phyloP scores from a whole-genome alignment of 441 rosid species.

The Croton laevigatus region DNA sequence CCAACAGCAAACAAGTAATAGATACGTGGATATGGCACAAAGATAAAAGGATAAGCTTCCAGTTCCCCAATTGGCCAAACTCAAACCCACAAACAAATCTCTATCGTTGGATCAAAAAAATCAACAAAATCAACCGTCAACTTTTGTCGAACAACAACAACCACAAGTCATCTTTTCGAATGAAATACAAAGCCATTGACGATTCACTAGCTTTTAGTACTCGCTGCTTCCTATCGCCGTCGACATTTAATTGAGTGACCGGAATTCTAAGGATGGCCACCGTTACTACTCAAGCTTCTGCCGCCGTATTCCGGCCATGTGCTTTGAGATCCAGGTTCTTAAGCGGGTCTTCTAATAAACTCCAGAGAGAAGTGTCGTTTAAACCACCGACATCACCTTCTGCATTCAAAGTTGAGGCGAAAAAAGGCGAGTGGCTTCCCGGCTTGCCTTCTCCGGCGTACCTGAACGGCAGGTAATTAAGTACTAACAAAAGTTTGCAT shows the following conservation, averaged over 20 bases:
- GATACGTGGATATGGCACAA: constrained; percentile 38
- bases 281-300: constrained; percentile 83
- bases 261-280: constrained; percentile 52
- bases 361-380: constrained; percentile 46
- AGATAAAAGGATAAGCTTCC: constrained; percentile 49
- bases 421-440: constrained; percentile 90
- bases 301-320: constrained; percentile 75
- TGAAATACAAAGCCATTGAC: constrained; percentile 30
- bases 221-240: not conserved
- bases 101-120: constrained; percentile 30
- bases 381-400: constrained; percentile 41
- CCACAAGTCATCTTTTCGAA: constrained; percentile 31
- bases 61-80: constrained; percentile 29
- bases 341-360: constrained; percentile 50
- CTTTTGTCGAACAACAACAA: constrained; percentile 29
- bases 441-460: constrained; percentile 77
- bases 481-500: not conserved
- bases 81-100: constrained; percentile 24
- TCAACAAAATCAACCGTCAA: constrained; percentile 28
- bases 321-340: constrained; percentile 60
- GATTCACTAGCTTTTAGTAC: not conserved
- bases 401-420: constrained; percentile 70
- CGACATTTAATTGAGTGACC: not conserved
- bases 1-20: constrained; percentile 38
- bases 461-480: constrained; percentile 70